Conservation (phyloP, 2,329 filamentous ascomycete species). For the Hypoxylon sp. region DNA sequence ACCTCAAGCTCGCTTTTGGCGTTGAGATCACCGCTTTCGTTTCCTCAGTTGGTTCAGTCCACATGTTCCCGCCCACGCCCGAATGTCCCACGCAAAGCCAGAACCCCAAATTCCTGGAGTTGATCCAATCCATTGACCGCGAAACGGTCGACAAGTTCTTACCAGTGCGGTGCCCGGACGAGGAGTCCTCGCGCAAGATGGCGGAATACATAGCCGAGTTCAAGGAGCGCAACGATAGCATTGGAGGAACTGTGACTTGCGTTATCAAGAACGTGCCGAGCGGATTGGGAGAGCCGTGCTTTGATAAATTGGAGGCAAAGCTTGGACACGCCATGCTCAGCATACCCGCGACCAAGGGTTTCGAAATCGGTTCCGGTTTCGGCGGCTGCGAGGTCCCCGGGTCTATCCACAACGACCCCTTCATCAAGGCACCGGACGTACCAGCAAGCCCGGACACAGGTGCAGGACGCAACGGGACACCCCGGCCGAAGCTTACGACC, state of each 20-base stretch:
- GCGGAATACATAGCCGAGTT: slow-evolving; percentile 82
- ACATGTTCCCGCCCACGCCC: slow-evolving; percentile 80
- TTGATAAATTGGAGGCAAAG: slow-evolving; percentile 94
- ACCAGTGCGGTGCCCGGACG: slow-evolving; percentile 89
- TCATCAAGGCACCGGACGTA: slow-evolving; percentile 70
- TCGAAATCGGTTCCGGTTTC: slow-evolving; percentile 96
- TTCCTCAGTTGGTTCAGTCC: slow-evolving; percentile 83
- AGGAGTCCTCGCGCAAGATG: slow-evolving; percentile 77
- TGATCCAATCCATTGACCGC: slow-evolving; percentile 81
- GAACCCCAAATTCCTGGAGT: slow-evolving; percentile 83
- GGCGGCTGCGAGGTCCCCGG: slow-evolving; percentile 87
- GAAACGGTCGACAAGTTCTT: slow-evolving; percentile 84
- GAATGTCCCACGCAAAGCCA: slow-evolving; percentile 77
- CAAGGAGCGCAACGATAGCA: slow-evolving; percentile 85
- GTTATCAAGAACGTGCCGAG: slow-evolving; percentile 88
- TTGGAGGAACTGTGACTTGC: slow-evolving; percentile 94
- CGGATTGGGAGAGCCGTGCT: slow-evolving; percentile 92
- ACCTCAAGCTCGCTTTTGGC: slow-evolving; percentile 82
- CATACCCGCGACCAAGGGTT: slow-evolving; percentile 95
- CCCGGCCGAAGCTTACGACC: slow-evolving; percentile 78
- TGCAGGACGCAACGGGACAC: slow-evolving; percentile 60
- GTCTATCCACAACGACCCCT: slow-evolving; percentile 92
- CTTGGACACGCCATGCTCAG: slow-evolving; percentile 95
- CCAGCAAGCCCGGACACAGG: slow-evolving; percentile 62
- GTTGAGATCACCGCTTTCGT: slow-evolving; percentile 94